These are phyloP conservation scores for Saccharomycopsis hybrid DNA, from an alignment of 1,139 yeast genomes.

Conservation along the genomic window DNA sequence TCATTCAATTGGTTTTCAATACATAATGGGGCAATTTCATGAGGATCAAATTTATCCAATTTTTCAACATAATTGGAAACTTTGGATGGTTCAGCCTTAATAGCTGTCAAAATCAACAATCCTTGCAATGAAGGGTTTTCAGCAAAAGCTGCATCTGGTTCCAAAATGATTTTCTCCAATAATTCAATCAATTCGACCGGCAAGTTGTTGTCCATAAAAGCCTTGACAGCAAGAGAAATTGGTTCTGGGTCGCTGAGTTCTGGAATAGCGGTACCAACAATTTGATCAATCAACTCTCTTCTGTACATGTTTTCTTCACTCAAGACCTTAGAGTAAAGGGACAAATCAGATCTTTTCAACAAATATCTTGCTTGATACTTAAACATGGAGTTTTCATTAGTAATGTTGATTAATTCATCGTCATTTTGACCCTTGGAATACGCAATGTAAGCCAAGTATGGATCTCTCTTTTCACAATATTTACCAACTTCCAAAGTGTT, in stretches of 20 bases:
- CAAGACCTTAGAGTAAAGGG: constrained; percentile 77
- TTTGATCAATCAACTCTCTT: constrained; percentile 87
- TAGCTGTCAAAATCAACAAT: constrained; percentile 83
- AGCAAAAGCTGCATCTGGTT: constrained; percentile 86
- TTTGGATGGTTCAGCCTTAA: constrained; percentile 87
- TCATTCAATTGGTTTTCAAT: constrained; percentile 82
- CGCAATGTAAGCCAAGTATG: constrained; percentile 94
- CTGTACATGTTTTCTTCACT: constrained; percentile 74
- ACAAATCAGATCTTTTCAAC: constrained; percentile 74
- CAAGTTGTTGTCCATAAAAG: constrained; percentile 92
- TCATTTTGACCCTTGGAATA: constrained; percentile 94
- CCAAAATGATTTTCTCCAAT: constrained; percentile 89
- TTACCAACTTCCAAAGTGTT: constrained; percentile 93
- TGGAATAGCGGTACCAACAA: constrained; percentile 94
- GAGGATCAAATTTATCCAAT: constrained; percentile 85
- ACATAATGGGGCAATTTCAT: constrained; percentile 90
- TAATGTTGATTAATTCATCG: constrained; percentile 79
- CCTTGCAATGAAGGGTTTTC: constrained; percentile 96
- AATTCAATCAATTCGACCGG: constrained; percentile 91
- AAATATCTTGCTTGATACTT: constrained; percentile 97
- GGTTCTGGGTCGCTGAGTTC: constrained; percentile 95
- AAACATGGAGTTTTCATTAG: constrained; percentile 96
- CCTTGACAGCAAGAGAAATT: constrained; percentile 90
- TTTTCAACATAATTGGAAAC: constrained; percentile 82
- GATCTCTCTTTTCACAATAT: constrained; percentile 98